Base-by-base conservation (phyloP, 2,329 filamentous ascomycete genomes). In the Aspergillus floridensis region DNA sequence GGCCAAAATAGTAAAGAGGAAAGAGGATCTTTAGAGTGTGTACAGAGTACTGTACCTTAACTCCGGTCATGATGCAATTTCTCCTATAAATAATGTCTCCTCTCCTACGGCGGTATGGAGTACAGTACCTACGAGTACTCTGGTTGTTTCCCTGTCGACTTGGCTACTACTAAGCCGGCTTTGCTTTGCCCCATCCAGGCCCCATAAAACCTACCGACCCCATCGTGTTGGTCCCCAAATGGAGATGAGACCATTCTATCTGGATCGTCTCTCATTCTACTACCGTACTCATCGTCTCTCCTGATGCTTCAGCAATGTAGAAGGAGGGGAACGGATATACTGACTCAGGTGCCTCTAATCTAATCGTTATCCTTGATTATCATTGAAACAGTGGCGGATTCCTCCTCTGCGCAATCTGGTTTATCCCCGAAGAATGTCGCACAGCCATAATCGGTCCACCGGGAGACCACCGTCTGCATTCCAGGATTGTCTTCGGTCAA, bases 401-500 rank as follows among this genome's bases (percentile, higher is more conserved):
- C 41, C 53, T 46, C 41, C 53, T 46, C 44, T 47, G 32, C 32
- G 11, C 32, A 16, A 48, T 48, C 14, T 46, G 41, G 47, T 55
- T 19, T 44, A 44, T 44, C 44, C 41, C 41, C 53, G 53, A 24
- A 35, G 53, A 48, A 55, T 55, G 53, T 55, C 29, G 53, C 47
- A 55, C 53, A 55, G 53, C 32, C 47, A 55, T 46, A 55, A 55
- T 26, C 53, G 26, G 53, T 55, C 53, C 53, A 55, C 53, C 41
- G 46, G 53, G 53, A 55, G 29, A 55, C 26, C 29, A 44, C 53
- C 44, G 53, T 16, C 53, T 48, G 22, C 50, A 24, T 52, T 38
- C 53, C 38, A 44, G 38, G 38, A 46, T 48, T 54, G n/a, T 44
- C 44, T 26, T 44, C 38, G 35, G 22, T 35, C 52, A 54, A 54